These are phyloP conservation scores for Cornus florida DNA, from an alignment of 148 eudicot genomes.

Conservation along the genomic window DNA sequence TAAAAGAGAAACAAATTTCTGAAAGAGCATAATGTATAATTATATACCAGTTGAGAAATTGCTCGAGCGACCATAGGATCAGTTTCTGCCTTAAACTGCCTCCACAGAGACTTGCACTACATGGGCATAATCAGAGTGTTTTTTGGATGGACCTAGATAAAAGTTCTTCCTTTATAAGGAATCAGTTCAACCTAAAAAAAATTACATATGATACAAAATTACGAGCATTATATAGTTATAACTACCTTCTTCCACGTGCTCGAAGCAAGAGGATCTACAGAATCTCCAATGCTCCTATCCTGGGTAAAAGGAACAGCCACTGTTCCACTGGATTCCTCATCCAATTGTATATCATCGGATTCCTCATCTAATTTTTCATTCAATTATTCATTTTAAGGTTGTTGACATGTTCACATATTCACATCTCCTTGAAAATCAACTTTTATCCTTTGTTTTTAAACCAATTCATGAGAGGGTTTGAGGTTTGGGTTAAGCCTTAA, in stretches of 20 bases:
- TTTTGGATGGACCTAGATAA: slow-evolving; percentile 26
- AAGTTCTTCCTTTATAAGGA: background rate
- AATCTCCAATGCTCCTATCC: slow-evolving; percentile 15
- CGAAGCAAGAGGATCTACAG: slow-evolving; percentile 36
- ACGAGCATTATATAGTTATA: background rate
- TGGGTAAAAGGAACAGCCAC: too few species aligned
- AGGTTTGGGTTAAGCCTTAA: too few species aligned
- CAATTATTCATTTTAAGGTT: too few species aligned
- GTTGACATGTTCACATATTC: too few species aligned
- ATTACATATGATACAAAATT: background rate
- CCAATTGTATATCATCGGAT: too few species aligned
- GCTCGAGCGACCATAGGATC: slow-evolving; percentile 42
- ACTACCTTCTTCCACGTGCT: slow-evolving; percentile 41
- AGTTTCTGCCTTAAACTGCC: slow-evolving; percentile 40
- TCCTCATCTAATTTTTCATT: too few species aligned
- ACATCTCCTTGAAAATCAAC: too few species aligned
- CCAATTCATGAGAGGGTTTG: too few species aligned
- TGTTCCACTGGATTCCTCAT: too few species aligned
- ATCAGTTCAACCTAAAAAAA: slow-evolving; percentile 2
- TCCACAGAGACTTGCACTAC: slow-evolving; percentile 49
- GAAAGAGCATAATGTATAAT: background rate
- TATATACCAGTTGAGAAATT: slow-evolving; percentile 36
- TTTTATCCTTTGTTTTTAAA: too few species aligned
- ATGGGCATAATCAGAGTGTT: slow-evolving; percentile 38
- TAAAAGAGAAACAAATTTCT: too few species aligned